These are phyloP conservation scores for Leccinum incarnatum DNA, from an alignment of 768 basidiomycete species.

Conservation along the genomic window DNA sequence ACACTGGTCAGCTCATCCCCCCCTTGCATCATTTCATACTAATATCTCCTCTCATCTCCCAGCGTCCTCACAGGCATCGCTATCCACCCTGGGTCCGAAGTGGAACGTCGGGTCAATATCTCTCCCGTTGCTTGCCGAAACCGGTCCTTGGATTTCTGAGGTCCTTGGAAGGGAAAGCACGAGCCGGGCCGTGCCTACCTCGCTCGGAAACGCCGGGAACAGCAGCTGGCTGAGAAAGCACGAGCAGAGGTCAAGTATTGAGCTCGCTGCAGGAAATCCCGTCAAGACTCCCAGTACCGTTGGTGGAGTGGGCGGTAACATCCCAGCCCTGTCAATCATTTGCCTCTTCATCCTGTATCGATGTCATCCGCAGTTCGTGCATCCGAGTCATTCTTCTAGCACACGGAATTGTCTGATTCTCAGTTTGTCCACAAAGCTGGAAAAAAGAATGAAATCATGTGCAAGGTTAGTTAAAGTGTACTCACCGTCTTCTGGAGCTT, in stretches of 20 bases:
- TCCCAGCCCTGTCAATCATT: neutral
- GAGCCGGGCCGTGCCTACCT: conserved; percentile 74
- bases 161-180: conserved; percentile 63
- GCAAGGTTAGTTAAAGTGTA: neutral
- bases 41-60: neutral
- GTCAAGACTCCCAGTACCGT: neutral
- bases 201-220: conserved; percentile 45
- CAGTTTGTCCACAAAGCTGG: neutral
- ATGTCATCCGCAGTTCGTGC: neutral
- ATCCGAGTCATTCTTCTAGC: neutral
- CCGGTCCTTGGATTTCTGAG: conserved; percentile 82
- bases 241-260: conserved; percentile 6
- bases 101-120: conserved; percentile 44
- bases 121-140: conserved; percentile 63
- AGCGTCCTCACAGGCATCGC: neutral
- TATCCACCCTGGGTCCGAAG: conserved; percentile 8
- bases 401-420: neutral
- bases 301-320: neutral
- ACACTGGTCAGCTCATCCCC: conserved; percentile 15
- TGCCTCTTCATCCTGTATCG: neutral
- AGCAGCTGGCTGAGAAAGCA: conserved; percentile 17
- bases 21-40: neutral
- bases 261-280: neutral
- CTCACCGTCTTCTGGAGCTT: neutral
- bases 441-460: neutral